Evolutionary conservation across 2,329 filamentous ascomycete species (phyloP).

Genomic region (Fusarium verrucosum): DNA sequence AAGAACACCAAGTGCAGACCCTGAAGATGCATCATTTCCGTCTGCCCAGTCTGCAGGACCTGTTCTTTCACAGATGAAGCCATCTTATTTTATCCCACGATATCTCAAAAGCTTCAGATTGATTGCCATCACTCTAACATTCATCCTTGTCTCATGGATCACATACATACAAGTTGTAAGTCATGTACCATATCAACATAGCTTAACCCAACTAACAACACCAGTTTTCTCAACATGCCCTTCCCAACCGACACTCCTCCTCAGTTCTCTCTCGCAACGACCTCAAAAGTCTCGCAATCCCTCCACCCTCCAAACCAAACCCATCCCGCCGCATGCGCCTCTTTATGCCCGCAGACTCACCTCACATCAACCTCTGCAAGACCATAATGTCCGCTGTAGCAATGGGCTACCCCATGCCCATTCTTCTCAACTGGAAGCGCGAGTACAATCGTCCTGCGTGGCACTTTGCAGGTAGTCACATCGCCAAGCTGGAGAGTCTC

Average conservation of each 20-base stretch:
- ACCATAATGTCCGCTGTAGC: conserved; percentile 51
- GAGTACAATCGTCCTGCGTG: conserved; percentile 51
- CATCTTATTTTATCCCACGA: not conserved
- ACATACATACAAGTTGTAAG: conserved; percentile 5
- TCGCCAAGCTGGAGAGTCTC: conserved; percentile 51
- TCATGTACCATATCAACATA: not conserved
- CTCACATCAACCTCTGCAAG: conserved; percentile 52
- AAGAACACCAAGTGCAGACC: conserved; percentile 1
- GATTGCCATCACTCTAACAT: not conserved
- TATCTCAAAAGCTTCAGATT: conserved; percentile 14
- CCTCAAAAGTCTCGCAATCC: conserved; percentile 15
- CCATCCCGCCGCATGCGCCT: conserved; percentile 46
- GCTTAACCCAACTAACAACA: not conserved
- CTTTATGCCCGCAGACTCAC: conserved; percentile 52
- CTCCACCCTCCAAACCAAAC: not conserved
- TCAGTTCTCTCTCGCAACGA: conserved; percentile 14
- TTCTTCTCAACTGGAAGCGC: conserved; percentile 51
- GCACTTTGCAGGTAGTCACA: conserved; percentile 52
- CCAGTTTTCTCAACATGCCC: conserved; percentile 22
- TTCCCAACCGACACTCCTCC: not conserved
- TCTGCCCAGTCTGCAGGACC: conserved; percentile 3
- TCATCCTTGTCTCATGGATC: conserved; percentile 21
- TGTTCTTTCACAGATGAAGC: not conserved
- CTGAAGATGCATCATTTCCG: conserved; percentile 27
- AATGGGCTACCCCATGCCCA: conserved; percentile 51